These are phyloP conservation scores for Beauveria asiatica DNA, from an alignment of 2,329 filamentous ascomycete species.

Conservation along the genomic window DNA sequence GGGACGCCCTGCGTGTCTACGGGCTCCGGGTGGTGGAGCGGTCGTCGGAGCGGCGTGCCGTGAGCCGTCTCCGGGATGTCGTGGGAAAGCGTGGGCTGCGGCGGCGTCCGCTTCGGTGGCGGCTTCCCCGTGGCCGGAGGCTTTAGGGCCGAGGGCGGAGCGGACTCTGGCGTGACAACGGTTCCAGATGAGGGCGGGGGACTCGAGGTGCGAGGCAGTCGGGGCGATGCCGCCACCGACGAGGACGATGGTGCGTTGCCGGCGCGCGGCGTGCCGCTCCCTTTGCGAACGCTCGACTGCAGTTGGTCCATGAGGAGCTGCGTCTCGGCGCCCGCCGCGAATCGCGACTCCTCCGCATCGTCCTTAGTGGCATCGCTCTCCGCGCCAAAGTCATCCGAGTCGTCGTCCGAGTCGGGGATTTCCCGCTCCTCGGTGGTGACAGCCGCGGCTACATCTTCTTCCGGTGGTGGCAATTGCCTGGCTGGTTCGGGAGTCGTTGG, in stretches of 20 bases:
- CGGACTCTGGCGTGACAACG: not conserved
- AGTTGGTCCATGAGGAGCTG: conserved; percentile 27
- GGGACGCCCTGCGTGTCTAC: conserved; percentile 23
- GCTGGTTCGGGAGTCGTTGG: not conserved
- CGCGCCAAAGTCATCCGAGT: conserved; percentile 21
- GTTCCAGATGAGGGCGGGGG: not conserved
- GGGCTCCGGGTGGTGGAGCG: conserved; percentile 18
- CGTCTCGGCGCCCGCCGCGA: conserved; percentile 25
- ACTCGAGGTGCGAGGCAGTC: not conserved
- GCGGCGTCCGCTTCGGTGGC: not conserved
- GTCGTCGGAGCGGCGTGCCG: conserved; percentile 18
- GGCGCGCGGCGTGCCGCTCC: not conserved
- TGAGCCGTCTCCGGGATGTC: conserved; percentile 10
- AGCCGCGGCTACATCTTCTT: not conserved
- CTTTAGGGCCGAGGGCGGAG: not conserved
- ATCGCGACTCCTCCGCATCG: conserved; percentile 13
- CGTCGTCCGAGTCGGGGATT: conserved; percentile 44
- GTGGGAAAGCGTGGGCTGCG: not conserved
- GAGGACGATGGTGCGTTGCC: not conserved
- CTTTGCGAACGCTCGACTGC: conserved; percentile 5
- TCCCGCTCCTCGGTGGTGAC: conserved; percentile 20
- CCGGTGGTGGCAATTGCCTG: not conserved
- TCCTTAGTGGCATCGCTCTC: conserved; percentile 13
- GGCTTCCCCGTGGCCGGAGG: not conserved
- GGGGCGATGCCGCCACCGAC: not conserved